These are phyloP conservation scores for Juglanconis juglandina DNA, from an alignment of 2,329 filamentous ascomycete species.

Conservation along the genomic window DNA sequence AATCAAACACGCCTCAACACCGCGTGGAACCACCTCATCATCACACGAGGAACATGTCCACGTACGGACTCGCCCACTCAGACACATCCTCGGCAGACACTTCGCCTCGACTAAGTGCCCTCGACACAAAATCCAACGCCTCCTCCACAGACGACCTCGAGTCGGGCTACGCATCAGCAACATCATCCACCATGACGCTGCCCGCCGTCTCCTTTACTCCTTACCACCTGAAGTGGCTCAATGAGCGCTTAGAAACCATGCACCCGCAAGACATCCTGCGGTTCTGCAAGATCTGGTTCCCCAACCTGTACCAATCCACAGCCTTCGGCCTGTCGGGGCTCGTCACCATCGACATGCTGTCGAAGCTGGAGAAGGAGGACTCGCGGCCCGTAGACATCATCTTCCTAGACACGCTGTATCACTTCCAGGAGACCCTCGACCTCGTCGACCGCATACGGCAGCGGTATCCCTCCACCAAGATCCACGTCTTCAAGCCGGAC, in stretches of 20 bases:
- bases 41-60: conserved; percentile 12
- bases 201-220: conserved; percentile 82
- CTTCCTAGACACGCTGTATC: conserved; percentile 81
- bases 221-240: conserved; percentile 85
- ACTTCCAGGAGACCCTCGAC: conserved; percentile 73
- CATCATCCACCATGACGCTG: conserved; percentile 60
- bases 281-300: conserved; percentile 89
- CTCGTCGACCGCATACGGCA: conserved; percentile 71
- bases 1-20: conserved; percentile 1
- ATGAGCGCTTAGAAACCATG: conserved; percentile 82
- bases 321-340: conserved; percentile 80
- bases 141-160: conserved; percentile 49
- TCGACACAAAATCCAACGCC: conserved; percentile 36
- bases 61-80: conserved; percentile 18
- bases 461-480: conserved; percentile 71
- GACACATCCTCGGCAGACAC: conserved; percentile 38
- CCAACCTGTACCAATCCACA: conserved; percentile 82
- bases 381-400: conserved; percentile 62
- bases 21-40: not conserved
- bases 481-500: conserved; percentile 88
- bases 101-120: conserved; percentile 33
- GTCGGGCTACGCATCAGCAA: conserved; percentile 77
- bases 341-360: conserved; percentile 80
- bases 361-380: conserved; percentile 64
- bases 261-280: conserved; percentile 86